These are phyloP conservation scores for Laguncularia racemosa DNA, from an alignment of 345 rosid species.

Conservation along the genomic window DNA sequence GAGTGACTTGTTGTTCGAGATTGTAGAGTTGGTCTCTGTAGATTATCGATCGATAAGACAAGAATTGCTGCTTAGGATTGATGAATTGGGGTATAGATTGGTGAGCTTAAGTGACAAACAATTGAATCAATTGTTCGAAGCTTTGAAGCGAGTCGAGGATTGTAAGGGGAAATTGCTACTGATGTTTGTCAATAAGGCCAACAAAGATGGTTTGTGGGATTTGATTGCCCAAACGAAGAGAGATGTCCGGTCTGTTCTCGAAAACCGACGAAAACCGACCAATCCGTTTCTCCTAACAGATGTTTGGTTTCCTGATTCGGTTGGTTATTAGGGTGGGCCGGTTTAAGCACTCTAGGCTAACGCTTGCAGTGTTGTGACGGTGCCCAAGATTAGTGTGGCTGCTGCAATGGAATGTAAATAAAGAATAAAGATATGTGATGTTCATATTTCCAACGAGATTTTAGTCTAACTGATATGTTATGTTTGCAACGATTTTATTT, in stretches of 20 bases:
- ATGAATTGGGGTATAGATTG: constrained; percentile 24
- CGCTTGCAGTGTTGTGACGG: too few relatives aligned
- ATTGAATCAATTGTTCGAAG: constrained; percentile 21
- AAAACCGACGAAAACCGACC: too few relatives aligned
- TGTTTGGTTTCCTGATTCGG: background rate
- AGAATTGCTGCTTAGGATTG: constrained; percentile 31
- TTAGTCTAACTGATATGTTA: too few relatives aligned
- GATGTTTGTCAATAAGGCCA: constrained; percentile 37
- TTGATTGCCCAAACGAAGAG: constrained; percentile 11
- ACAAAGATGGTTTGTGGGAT: constrained; percentile 45
- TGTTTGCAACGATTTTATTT: too few relatives aligned
- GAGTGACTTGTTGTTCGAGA: constrained; percentile 35
- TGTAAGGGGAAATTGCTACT: constrained; percentile 23
- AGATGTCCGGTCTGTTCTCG: too few relatives aligned
- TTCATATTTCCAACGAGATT: too few relatives aligned
- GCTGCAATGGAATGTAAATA: too few relatives aligned
- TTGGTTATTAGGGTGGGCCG: background rate
- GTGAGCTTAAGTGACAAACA: constrained; percentile 22
- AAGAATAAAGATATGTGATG: too few relatives aligned
- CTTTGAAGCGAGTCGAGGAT: constrained; percentile 27
- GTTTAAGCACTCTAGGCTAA: too few relatives aligned
- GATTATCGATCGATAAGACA: constrained; percentile 37
- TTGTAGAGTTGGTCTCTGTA: constrained; percentile 35
- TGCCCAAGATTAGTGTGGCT: too few relatives aligned
- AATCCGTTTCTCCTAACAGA: too few relatives aligned